A percentile compares a stretch with the other conserved stretches of the same genome.
Evolutionary conservation across 2,329 filamentous ascomycete species (phyloP).

Genomic region (Colletotrichum spaethianum): DNA sequence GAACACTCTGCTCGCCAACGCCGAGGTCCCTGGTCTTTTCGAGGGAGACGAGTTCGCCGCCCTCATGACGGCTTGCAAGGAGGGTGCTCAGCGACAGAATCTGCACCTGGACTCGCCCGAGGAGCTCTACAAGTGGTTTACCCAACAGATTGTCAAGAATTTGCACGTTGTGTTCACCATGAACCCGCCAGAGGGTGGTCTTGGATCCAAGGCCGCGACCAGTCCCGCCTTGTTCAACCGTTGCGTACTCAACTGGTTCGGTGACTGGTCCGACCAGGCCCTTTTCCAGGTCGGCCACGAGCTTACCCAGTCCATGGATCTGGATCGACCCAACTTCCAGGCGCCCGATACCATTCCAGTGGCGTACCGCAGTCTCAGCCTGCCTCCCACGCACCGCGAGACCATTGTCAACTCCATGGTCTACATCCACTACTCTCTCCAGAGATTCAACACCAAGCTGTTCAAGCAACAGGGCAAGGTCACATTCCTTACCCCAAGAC

Average conservation of each 20-base stretch:
- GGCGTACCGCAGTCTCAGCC: constrained; percentile 85
- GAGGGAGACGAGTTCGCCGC: constrained; percentile 99
- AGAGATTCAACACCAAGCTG: constrained; percentile 89
- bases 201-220: constrained; percentile 96
- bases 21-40: constrained; percentile 98
- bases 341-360: constrained; percentile 94
- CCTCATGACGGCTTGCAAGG: constrained; percentile 99
- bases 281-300: constrained; percentile 98
- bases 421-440: constrained; percentile 95
- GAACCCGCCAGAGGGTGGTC: constrained; percentile 96
- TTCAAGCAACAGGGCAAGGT: constrained; percentile 92
- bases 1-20: constrained; percentile 98
- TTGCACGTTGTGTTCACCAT: constrained; percentile 99
- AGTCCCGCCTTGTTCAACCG: constrained; percentile 99
- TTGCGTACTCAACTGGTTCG: constrained; percentile 99
- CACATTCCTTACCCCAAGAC: constrained; percentile 94
- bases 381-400: constrained; percentile 92
- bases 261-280: constrained; percentile 99
- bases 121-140: constrained; percentile 99
- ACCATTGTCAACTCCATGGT: constrained; percentile 98
- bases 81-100: constrained; percentile 96
- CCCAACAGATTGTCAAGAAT: constrained; percentile 98
- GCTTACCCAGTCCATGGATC: constrained; percentile 94
- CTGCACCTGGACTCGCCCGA: constrained; percentile 96
- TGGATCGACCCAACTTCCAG: constrained; percentile 88